phyloP scores from a whole-genome alignment of 345 rosid species.

The Sisymbrium irio region DNA sequence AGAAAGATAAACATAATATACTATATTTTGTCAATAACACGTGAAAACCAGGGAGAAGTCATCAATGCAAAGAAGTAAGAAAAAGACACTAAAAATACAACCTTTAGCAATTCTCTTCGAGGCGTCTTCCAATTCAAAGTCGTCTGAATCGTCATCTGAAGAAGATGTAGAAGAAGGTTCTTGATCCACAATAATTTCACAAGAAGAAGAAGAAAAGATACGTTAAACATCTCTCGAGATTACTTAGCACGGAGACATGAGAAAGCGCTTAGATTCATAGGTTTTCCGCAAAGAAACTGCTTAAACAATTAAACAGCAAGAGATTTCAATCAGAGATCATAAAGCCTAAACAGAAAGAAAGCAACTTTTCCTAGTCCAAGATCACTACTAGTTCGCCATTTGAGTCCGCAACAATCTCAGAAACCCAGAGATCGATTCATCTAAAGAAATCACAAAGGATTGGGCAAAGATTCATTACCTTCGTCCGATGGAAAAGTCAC shows the following conservation, averaged over 20 bases:
- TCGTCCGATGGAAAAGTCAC: background rate
- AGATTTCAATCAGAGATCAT: background rate
- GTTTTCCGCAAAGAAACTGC: background rate
- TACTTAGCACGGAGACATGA: background rate
- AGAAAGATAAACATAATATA: background rate
- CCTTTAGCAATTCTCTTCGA: background rate
- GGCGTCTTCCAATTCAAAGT: slow-evolving; percentile 2
- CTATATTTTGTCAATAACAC: background rate
- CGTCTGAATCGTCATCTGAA: slow-evolving; percentile 12
- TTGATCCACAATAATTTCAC: slow-evolving; percentile 9
- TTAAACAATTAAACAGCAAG: no score
- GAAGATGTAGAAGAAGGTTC: background rate
- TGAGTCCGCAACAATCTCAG: background rate
- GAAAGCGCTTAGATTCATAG: background rate
- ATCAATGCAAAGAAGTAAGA: background rate
- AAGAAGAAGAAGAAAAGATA: background rate
- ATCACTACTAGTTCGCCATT: background rate
- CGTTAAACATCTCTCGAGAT: background rate
- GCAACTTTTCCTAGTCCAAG: no score
- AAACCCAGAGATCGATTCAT: background rate
- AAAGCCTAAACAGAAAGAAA: background rate
- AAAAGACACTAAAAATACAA: background rate
- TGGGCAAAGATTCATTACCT: slow-evolving; percentile 18
- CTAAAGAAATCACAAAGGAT: background rate
- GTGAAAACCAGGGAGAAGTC: background rate